Base-by-base conservation (phyloP, 495 filamentous ascomycete species). In the Opeltia flavorubescens region DNA sequence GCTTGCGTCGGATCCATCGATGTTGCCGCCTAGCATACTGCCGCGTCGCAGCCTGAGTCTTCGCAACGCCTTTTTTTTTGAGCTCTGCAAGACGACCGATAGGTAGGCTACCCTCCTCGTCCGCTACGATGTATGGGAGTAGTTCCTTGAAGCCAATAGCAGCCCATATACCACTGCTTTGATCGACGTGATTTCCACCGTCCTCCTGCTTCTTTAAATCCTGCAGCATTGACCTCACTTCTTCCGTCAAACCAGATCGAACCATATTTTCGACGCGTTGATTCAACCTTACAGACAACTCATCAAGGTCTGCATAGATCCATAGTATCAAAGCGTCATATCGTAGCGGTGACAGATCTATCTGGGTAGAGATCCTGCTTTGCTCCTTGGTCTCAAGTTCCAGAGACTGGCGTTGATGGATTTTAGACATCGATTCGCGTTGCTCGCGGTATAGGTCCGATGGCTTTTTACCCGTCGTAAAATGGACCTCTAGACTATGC, bases 141-240 rank as follows among this genome's bases (percentile, higher is more conserved):
- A 95, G 77, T 60, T 99, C 86, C 56, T 91, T 94, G 61, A 86
- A 95, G 0, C 93, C 93, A 53, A 99, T 96, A 9, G 88, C 89
- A 43, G 91, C 79, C 86, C 88, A 96, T 12, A 96, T 91, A 2
- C 93, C 93, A 25, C 78, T 75, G 0, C 74, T 81, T 42, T 72
- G 66, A 52, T 96, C 84, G 18, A 91, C 63, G 4, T 53, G 50
- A 1, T 68, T 59, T 0, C 78, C 81, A 8, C 68, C 55, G 0
- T 63, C 56, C 13, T 70, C 52, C 34, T 72, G 65, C 13, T 63
- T 41, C 12, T 65, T 60, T 2, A 79, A 59, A 44, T 72, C 77
- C 3, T 71, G 60, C 28, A 75, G 75, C 52, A 94, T 72, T 1
- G 58, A 65, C 39, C 71, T 60, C 1, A 84, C 81, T 65, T 96